Base-by-base conservation (phyloP, 2,329 filamentous ascomycete species). In the Ophiostoma perfectum region DNA sequence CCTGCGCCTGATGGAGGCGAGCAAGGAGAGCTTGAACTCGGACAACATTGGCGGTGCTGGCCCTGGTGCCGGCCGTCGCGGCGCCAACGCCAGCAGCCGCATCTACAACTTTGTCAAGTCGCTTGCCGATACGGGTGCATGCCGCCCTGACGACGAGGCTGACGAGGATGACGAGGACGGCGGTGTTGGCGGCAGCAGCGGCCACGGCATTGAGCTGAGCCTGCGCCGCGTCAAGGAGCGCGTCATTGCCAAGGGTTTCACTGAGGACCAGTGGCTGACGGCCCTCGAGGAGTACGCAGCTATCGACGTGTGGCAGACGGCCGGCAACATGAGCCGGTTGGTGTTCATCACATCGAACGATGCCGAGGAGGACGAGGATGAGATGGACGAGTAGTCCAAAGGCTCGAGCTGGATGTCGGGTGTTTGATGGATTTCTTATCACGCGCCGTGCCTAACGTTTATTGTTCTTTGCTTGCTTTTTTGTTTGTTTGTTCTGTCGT, bases 161-260 rank as follows among this genome's bases (percentile, higher is more conserved):
- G 90, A 80, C 4, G 83, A 83, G 0, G 82, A 83, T 3, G 82
- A 83, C 27, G 82, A 84, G 0, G 82, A 82, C 3, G 82, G 82
- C 0, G 82, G 83, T 36, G 81, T 80, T 42, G 67, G 27, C 2
- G 27, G 76, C 78, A 45, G 64, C 38, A 4, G 55, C 52, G 58
- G 66, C 36, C 44, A 62, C 47, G 82, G 83, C 16, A 77, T 84
- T 27, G 93, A 97, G 78, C 80, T 99, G 74, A 95, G 90, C 78
- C 85, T 99, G 82, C 86, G 90, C 73, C 90, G 92, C 79, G 92
- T 99, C 70, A 87, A 93, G 77, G 93, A 97, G 79, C 83, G 95
- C 72, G 93, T 99, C 42, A 84, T 98, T 74, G 95, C 93, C 67
- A 97, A 97, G 84, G 95, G 95, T 2, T 99, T 97, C 78, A 99